Evolutionary conservation across 495 filamentous ascomycete species (phyloP).

Genomic region (Ascobolus immersus): DNA sequence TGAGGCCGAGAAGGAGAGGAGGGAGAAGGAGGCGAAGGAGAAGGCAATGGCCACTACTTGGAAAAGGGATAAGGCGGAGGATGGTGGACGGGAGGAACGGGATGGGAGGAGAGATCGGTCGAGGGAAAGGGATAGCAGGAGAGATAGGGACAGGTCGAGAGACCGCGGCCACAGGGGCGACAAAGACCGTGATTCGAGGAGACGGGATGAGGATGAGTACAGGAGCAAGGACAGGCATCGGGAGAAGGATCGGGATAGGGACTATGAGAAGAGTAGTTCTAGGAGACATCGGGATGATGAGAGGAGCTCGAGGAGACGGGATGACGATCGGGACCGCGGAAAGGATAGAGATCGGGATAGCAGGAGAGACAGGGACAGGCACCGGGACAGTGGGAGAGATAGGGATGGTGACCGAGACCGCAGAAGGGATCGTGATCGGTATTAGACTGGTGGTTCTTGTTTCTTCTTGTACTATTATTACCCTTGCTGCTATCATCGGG

Average conservation of each 20-base stretch:
- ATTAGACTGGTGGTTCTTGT: no score
- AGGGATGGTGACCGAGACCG: slow-evolving; percentile 6
- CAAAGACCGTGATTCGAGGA: slow-evolving; percentile 13
- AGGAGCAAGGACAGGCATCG: slow-evolving; percentile 16
- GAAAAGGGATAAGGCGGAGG: no score
- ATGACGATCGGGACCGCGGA: background rate
- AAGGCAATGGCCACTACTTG: no score
- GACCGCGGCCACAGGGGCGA: slow-evolving; percentile 21
- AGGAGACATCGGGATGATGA: slow-evolving; percentile 6
- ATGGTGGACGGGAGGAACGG: slow-evolving; percentile 7
- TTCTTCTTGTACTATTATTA: no score
- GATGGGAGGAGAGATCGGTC: slow-evolving; percentile 15
- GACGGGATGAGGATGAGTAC: slow-evolving; percentile 8
- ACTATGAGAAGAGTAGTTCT: slow-evolving; percentile 4
- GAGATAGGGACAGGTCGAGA: slow-evolving; percentile 17
- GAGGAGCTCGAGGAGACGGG: slow-evolving; percentile 6
- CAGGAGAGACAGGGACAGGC: slow-evolving; percentile 7
- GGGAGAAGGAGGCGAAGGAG: slow-evolving; percentile 9
- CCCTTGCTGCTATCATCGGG: no score
- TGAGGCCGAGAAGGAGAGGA: slow-evolving; percentile 17
- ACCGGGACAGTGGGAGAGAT: slow-evolving; percentile 8
- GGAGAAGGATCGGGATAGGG: slow-evolving; percentile 10
- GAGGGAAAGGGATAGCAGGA: slow-evolving; percentile 17
- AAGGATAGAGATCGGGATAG: slow-evolving; percentile 5
- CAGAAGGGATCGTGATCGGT: slow-evolving; percentile 7